Evolutionary conservation across 495 filamentous ascomycete genomes (phyloP).

Genomic region (Hypoxylon cercidicola): DNA sequence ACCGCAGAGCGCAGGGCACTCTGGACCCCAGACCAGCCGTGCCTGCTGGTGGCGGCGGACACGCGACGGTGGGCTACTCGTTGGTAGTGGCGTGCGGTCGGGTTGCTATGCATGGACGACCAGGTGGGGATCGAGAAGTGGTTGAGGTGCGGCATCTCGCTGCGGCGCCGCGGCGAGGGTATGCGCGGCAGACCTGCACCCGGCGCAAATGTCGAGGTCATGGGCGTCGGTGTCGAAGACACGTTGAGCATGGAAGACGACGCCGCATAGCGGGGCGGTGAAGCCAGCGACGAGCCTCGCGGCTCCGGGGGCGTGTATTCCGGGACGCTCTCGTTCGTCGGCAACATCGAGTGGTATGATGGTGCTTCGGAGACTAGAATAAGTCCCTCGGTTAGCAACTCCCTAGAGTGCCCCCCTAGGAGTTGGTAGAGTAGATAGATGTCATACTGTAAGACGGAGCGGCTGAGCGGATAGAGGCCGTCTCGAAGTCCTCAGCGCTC

Average conservation of each 20-base stretch:
- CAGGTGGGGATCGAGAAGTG: conserved; percentile 58
- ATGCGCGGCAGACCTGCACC: conserved; percentile 53
- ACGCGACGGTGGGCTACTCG: conserved; percentile 60
- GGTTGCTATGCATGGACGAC: conserved; percentile 55
- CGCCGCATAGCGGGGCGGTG: conserved; percentile 26
- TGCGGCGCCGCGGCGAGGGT: conserved; percentile 42
- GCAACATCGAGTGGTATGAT: conserved; percentile 57
- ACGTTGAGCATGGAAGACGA: conserved; percentile 37
- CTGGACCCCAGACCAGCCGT: conserved; percentile 36
- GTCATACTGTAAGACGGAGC: conserved; percentile 63
- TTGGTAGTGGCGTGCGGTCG: conserved; percentile 60
- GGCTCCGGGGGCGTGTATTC: conserved; percentile 53
- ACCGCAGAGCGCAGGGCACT: conserved; percentile 39
- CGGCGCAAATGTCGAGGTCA: conserved; percentile 42
- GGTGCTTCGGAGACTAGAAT: conserved; percentile 57
- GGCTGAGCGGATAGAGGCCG: conserved; percentile 63
- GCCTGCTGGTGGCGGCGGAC: conserved; percentile 37
- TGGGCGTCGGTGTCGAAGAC: conserved; percentile 33
- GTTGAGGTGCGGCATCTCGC: conserved; percentile 47
- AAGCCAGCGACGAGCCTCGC: conserved; percentile 12
- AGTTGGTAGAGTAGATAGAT: background rate
- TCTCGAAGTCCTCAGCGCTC: conserved; percentile 59
- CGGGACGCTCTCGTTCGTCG: conserved; percentile 52
- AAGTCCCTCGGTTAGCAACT: conserved; percentile 21
- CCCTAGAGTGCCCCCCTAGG: background rate